These are phyloP conservation scores for Fraxinus quadrangulata DNA, from an alignment of 257 asterid species.

Conservation along the genomic window DNA sequence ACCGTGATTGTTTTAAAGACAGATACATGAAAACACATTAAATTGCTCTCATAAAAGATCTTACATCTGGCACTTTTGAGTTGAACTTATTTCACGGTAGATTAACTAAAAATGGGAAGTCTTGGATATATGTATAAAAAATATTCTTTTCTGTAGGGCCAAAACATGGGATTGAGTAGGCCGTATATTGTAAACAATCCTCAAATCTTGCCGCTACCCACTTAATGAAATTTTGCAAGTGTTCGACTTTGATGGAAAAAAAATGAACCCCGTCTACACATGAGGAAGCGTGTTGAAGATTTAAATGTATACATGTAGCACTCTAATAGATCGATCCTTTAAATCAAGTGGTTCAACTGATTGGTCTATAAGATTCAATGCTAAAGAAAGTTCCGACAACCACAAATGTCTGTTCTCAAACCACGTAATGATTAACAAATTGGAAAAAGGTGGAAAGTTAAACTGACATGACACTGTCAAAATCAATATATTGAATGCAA, in stretches of 20 bases:
- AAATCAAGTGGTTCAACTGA: background rate
- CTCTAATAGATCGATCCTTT: background rate
- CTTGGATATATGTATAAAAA: background rate
- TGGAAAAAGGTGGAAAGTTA: constrained; percentile 12
- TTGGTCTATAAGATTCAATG: background rate
- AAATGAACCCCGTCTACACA: background rate
- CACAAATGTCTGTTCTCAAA: constrained; percentile 4
- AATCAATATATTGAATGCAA: background rate
- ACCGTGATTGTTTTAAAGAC: too few relatives aligned
- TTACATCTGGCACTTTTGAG: too few relatives aligned
- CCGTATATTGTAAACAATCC: background rate
- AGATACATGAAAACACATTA: too few relatives aligned
- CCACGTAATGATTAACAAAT: constrained; percentile 2
- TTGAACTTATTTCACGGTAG: too few relatives aligned
- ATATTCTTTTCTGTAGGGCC: background rate
- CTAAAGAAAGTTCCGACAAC: constrained; percentile 1
- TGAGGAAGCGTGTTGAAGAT: background rate
- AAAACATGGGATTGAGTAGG: background rate
- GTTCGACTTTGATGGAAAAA: background rate
- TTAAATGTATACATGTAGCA: background rate
- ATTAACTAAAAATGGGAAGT: constrained; percentile 6
- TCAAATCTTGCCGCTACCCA: background rate
- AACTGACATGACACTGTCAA: constrained; percentile 1
- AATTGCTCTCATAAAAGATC: too few relatives aligned
- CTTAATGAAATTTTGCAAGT: background rate